These are phyloP conservation scores for Carex parvula DNA, from an alignment of 176 grass and related monocot genomes.

Conservation along the genomic window DNA sequence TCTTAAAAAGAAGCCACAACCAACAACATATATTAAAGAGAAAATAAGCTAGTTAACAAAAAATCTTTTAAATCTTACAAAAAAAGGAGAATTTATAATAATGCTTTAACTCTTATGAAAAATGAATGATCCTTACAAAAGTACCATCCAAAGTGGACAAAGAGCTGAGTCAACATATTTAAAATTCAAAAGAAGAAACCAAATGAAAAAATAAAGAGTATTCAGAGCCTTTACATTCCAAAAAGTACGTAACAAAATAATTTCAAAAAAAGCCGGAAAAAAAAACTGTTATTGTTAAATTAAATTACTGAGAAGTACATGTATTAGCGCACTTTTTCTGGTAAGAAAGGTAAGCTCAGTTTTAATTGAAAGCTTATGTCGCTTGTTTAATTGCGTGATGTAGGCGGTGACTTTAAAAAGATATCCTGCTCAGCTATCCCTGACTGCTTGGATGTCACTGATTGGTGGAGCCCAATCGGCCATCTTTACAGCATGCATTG, in stretches of 20 bases:
- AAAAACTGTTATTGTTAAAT: too few species aligned
- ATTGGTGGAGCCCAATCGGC: slow-evolving; percentile 63
- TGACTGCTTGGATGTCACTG: slow-evolving; percentile 78
- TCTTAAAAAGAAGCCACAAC: neutral
- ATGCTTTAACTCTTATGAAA: neutral
- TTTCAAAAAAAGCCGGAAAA: neutral
- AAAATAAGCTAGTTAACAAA: neutral
- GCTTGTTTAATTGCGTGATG: neutral
- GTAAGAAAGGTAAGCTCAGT: neutral
- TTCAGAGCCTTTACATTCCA: neutral
- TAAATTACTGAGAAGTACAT: neutral
- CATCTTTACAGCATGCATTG: slow-evolving; percentile 44
- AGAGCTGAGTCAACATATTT: neutral
- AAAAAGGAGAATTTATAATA: too few species aligned
- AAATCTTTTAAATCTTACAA: too few species aligned
- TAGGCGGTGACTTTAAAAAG: slow-evolving; percentile 68
- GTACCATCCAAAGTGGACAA: neutral
- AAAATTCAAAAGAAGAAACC: neutral
- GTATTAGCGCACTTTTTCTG: neutral
- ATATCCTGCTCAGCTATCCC: slow-evolving; percentile 81
- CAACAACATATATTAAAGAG: neutral
- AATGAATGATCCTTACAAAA: neutral
- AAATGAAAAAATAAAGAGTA: neutral
- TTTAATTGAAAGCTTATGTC: neutral
- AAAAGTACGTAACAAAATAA: neutral